Base-by-base conservation (phyloP, 768 basidiomycete species). In the Hysterangium stoloniferum region DNA sequence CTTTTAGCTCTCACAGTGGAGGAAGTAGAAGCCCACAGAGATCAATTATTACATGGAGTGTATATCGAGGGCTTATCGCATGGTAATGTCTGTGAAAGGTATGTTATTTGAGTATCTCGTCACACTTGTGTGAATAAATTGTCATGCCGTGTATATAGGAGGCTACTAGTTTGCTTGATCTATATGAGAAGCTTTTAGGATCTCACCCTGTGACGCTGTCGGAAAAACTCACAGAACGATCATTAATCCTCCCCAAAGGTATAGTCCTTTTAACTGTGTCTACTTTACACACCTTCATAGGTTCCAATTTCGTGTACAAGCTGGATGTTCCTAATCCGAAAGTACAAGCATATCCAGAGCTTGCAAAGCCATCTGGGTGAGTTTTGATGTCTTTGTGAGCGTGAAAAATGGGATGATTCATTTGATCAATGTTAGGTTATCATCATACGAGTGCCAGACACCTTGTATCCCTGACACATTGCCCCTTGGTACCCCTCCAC, bases 31-130 rank as follows among this genome's bases (percentile, higher is more conserved):
- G 63, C 61, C 1, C 86, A 93, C 58, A 74, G 75, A 8, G 64
- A 62, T 22, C 66, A 73, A 19, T 56, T 95, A 11, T 68, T 96
- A 8, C 75, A 76, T 3, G 70, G 80, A 40, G 69, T 86, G 41
- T 75, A 84, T 57, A 69, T 90, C 43, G 77, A 82, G 43, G 82
- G 84, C 19, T 69, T 98, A 19, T 81, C 86, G 2, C 69, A 82
- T 29, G 96, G 96, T 2, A 98, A 98, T 65, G 70, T 96, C 52
- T 75, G 76, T 57, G 83, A 86, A 60, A 81, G 93, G 86, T 45
- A n/a, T n/a, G 20, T 22, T 5, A 22, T 40, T n/a, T 40, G 38
- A 19, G 28, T 6, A 19, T 3, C 17, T 13, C 17, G 17, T 4
- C 13, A 11, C 13, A n/a, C 27, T 35, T 59, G n/a, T 28, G n/a